Percentiles rank a stretch among this genome's conserved stretches.
Conservation (phyloP, 1,284 basidiomycete species). For the Cryptococcus neoformans region DNA sequence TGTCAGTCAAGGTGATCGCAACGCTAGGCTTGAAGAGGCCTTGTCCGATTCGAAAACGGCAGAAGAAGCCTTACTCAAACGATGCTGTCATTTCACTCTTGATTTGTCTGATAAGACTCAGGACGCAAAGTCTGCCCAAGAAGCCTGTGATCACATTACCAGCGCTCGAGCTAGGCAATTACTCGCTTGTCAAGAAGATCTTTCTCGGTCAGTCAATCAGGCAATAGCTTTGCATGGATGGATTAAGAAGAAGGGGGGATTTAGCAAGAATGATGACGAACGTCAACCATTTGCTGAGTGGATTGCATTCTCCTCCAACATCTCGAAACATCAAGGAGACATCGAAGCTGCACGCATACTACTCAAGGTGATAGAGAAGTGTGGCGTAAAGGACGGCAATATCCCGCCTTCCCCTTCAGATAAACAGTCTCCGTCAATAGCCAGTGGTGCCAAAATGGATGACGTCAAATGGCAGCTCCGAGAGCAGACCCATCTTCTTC, state of each 20-base stretch:
- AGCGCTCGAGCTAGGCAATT: slow-evolving; percentile 74
- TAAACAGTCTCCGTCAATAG: slow-evolving; percentile 23
- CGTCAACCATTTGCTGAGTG: slow-evolving; percentile 40
- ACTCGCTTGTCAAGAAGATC: slow-evolving; percentile 70
- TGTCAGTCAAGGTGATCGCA: slow-evolving; percentile 66
- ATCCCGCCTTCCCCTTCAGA: slow-evolving; percentile 45
- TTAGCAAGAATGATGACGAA: slow-evolving; percentile 20
- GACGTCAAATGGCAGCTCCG: slow-evolving; percentile 76
- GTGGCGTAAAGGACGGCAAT: slow-evolving; percentile 22
- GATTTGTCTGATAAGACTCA: slow-evolving; percentile 60
- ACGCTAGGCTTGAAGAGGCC: slow-evolving; percentile 78
- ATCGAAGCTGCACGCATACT: slow-evolving; percentile 52
- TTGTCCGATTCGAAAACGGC: slow-evolving; percentile 87
- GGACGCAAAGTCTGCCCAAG: slow-evolving; percentile 64
- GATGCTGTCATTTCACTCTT: slow-evolving; percentile 83
- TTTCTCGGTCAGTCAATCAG: slow-evolving; percentile 63
- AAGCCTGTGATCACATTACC: slow-evolving; percentile 88
- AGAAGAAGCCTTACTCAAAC: slow-evolving; percentile 86
- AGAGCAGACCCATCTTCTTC: slow-evolving; percentile 79
- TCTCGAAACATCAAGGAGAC: slow-evolving; percentile 56
- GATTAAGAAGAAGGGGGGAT: slow-evolving; percentile 27
- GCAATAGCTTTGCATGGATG: slow-evolving; percentile 56
- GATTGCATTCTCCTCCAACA: slow-evolving; percentile 41
- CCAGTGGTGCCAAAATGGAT: slow-evolving; percentile 30
- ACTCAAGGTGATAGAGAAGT: slow-evolving; percentile 48